A percentile compares a stretch with the other conserved stretches of the same genome.
Conservation (phyloP, 306 rosid genomes). For the Nissolia schottii region DNA sequence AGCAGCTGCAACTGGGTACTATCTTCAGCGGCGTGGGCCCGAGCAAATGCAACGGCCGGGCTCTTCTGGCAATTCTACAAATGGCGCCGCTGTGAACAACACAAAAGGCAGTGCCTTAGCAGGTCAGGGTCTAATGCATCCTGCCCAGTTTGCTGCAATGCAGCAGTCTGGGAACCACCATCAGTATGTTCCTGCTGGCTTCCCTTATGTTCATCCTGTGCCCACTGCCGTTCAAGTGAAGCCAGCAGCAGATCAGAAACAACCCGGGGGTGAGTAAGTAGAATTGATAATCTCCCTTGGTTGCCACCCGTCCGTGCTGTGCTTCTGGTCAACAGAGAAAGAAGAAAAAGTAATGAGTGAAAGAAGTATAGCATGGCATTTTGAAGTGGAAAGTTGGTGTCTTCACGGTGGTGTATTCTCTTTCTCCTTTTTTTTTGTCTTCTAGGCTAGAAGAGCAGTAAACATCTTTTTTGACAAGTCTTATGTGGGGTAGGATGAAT, state of each 20-base stretch:
- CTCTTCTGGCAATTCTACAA: conserved; percentile 51
- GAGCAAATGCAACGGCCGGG: conserved; percentile 67
- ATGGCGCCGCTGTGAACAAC: conserved; percentile 46
- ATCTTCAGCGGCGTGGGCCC: conserved; percentile 52
- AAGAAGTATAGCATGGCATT: conserved; percentile 19
- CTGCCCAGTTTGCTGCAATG: conserved; percentile 55
- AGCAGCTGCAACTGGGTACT: conserved; percentile 49
- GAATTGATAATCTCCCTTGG: conserved; percentile 13
- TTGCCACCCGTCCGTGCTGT: conserved; percentile 20
- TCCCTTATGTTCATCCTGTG: conserved; percentile 58
- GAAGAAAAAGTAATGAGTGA: not conserved
- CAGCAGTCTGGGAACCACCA: conserved; percentile 64
- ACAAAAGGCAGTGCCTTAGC: conserved; percentile 54
- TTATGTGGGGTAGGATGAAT: conserved; percentile 39
- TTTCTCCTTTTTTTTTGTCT: conserved; percentile 18
- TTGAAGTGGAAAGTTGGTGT: conserved; percentile 29
- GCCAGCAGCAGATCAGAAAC: conserved; percentile 89
- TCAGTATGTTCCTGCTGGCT: conserved; percentile 55
- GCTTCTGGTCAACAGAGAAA: not conserved
- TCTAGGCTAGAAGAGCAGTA: conserved; percentile 30
- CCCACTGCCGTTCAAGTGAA: conserved; percentile 73
- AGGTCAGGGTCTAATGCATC: conserved; percentile 58
- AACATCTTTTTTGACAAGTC: conserved; percentile 51
- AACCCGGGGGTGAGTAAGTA: conserved; percentile 97
- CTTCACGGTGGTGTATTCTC: conserved; percentile 24